These are phyloP conservation scores for Aspergillus caelatus DNA, from an alignment of 2,329 filamentous ascomycete genomes.

Conservation along the genomic window DNA sequence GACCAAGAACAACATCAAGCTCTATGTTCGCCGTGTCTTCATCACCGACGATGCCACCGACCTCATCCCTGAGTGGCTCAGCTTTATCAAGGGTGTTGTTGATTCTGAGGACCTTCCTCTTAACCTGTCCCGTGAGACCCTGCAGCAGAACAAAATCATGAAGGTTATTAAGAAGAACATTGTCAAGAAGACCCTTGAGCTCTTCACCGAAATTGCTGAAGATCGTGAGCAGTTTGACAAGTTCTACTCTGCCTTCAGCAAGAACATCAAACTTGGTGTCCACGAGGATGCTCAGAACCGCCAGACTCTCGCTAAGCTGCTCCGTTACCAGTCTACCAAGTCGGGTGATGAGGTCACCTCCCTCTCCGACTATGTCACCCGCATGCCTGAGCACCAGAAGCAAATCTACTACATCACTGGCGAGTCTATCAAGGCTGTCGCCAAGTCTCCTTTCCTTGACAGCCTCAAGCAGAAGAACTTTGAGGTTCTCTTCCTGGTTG, in stretches of 20 bases:
- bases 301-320: constrained; percentile 87
- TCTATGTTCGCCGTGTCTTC: constrained; percentile 99
- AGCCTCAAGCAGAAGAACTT: constrained; percentile 99
- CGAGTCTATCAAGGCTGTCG: constrained; percentile 97
- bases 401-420: constrained; percentile 99
- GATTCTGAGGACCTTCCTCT: constrained; percentile 99
- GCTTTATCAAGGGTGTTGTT: constrained; percentile 99
- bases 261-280: constrained; percentile 99
- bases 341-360: constrained; percentile 95
- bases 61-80: constrained; percentile 98
- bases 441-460: constrained; percentile 98
- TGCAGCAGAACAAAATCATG: constrained; percentile 99
- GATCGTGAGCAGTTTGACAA: constrained; percentile 99
- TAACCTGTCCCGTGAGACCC: constrained; percentile 99
- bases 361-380: constrained; percentile 94
- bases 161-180: constrained; percentile 99
- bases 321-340: constrained; percentile 99
- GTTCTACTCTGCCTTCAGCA: constrained; percentile 99
- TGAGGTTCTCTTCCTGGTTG: constrained; percentile 98
- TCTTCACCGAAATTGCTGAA: constrained; percentile 98
- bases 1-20: constrained; percentile 99
- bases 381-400: constrained; percentile 99
- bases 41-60: constrained; percentile 99
- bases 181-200: constrained; percentile 99
- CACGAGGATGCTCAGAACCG: constrained; percentile 99